These are phyloP conservation scores for Cytospora paraplurivora DNA, from an alignment of 2,329 filamentous ascomycete genomes.

Conservation along the genomic window DNA sequence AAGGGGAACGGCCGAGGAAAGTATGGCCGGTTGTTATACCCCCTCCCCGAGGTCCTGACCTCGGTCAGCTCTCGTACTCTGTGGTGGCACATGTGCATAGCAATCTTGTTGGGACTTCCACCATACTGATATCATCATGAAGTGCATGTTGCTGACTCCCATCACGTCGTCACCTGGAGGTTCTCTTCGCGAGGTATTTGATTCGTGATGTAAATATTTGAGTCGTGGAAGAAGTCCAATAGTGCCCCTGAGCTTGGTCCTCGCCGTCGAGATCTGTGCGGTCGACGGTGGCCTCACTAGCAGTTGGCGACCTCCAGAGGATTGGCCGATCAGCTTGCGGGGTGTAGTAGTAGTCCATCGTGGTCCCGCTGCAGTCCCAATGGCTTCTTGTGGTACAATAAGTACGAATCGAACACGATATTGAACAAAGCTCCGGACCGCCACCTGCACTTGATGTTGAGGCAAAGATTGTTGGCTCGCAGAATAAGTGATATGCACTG, in stretches of 20 bases:
- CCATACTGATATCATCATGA: constrained; percentile 17
- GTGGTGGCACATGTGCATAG: background rate
- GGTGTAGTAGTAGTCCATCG: background rate
- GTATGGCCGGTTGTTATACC: constrained; percentile 9
- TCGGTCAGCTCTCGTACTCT: background rate
- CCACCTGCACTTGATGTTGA: no score
- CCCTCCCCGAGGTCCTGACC: background rate
- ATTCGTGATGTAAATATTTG: constrained; percentile 6
- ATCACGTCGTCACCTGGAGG: background rate
- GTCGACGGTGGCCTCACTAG: constrained; percentile 1
- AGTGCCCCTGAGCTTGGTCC: background rate
- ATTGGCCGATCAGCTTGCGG: background rate
- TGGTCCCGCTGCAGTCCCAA: no score
- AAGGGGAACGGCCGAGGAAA: background rate
- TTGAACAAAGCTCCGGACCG: no score
- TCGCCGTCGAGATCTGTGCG: constrained; percentile 6
- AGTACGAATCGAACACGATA: background rate
- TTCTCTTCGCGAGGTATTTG: background rate
- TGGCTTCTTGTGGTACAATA: background rate
- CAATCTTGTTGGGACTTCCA: background rate
- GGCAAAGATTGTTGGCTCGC: no score
- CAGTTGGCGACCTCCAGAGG: background rate
- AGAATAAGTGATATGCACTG: no score
- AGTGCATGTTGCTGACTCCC: background rate
- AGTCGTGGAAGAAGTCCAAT: background rate